Base-by-base conservation (phyloP, 805 yeast genomes). In the Helenozyma baotianmanensis region DNA sequence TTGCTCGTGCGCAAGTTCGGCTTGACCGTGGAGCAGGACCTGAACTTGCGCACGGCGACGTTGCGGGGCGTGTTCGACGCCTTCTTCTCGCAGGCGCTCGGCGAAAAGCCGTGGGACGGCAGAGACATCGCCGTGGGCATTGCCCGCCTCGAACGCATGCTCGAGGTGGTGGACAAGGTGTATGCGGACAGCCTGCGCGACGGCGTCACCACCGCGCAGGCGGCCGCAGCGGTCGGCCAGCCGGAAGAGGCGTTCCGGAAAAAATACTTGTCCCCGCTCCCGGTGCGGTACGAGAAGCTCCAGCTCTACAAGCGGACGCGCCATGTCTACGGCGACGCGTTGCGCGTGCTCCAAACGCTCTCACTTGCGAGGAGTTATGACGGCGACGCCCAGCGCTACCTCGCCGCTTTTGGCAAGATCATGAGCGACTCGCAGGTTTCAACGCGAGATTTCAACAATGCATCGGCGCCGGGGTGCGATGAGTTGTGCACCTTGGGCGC, bases 321-420 rank as follows among this genome's bases (percentile, higher is more conserved):
- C 35, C 89, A 81, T 45, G 85, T 81, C 2, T 80, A 63, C 43
- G 60, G 70, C 6, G 89, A 82, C 43, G 65, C 84, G 4, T 51
- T 70, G 38, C 66, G 83, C 27, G 88, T 80, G 3, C 55, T 77
- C 33, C 56, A 70, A 41, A 72, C 75, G 23, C 55, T 76, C 23
- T 54, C 62, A 23, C 43, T 72, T 17, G 57, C 78, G 45, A 29
- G 36, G 9, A 43, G 59, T 15, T 36, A 39, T 19, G 29, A 32
- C 12, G 45, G 42, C n/a, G 50, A 47, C 21, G 50, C 58, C 4
- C 57, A 52, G 4, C 45, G 53, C 3, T 73, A 74, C 42, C 60
- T 70, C 30, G 23, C 32, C 8, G 45, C 56, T 3, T 68, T 80
- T 36, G 88, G 87, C 11, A 36, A 42, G 6, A 56, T 80, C 33